Conservation (phyloP, 768 basidiomycete species). For the Obba rivulosa region DNA sequence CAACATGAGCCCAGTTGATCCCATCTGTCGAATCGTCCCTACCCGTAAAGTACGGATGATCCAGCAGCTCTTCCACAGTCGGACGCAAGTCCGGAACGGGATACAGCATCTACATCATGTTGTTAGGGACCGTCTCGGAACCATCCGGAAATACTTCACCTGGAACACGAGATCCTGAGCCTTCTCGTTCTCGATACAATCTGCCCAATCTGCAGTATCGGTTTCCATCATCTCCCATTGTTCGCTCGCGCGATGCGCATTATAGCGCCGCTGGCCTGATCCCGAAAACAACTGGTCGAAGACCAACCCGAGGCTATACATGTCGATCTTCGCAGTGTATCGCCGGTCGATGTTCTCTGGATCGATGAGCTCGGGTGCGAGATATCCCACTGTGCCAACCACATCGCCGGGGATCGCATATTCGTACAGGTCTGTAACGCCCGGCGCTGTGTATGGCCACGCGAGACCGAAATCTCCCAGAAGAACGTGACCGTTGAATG, state of each 20-base stretch:
- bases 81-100: not conserved
- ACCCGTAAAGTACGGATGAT: constrained; percentile 1
- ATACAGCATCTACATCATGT: not conserved
- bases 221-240: not conserved
- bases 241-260: not conserved
- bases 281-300: constrained; percentile 16
- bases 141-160: not conserved
- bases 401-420: not conserved
- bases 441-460: not conserved
- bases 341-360: constrained; percentile 24
- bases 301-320: constrained; percentile 40
- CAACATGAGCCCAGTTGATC: no score
- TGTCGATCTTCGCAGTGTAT: constrained; percentile 38
- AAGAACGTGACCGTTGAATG: constrained; percentile 8
- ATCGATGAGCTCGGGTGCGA: constrained; percentile 39
- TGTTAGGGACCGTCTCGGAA: no score
- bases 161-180: constrained; percentile 1
- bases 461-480: constrained; percentile 21
- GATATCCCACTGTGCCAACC: constrained; percentile 37
- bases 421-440: not conserved
- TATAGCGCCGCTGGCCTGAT: not conserved
- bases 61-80: not conserved
- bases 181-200: not conserved
- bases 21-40: no score
- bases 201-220: not conserved